Base-by-base conservation (phyloP, 306 rosid species). In the Lotus japonicus region DNA sequence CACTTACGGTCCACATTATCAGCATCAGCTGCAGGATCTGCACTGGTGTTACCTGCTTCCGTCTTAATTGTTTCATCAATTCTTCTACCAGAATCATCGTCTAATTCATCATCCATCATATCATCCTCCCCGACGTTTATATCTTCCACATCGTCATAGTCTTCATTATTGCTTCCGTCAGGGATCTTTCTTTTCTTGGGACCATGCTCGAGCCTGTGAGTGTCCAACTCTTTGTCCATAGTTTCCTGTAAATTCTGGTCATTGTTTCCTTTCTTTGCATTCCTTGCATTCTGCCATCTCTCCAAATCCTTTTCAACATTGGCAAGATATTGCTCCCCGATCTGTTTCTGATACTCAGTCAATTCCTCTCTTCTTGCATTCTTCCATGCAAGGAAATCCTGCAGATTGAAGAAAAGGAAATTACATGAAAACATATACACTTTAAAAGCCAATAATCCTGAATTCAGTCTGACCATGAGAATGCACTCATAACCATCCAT, bases 131-230 rank as follows among this genome's bases (percentile, higher is more conserved):
- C 95, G 0, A 78, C 87, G 36, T 86, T 94, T 75, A 90, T 88
- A 66, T 92, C 99, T 83, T 90, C 99, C 64, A 86, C 96, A 28
- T 90, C 97, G 42, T 90, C 97, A 12, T 92, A 95, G 7, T 88
- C 97, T 74, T 90, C 97, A 4, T 85, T 85, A 80, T 84, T 83
- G 84, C 72, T 83, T 54, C 90, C 95, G 4, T 71, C 95, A 0
- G 96, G 95, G 74, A 94, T 88, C 78, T 79, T 90, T 65, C 96
- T 84, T 75, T 84, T 95, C 87, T 94, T 94, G 39, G 99, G 99
- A 72, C 99, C 99, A 64, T 94, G 97, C 89, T 94, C 99, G 15
- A 94, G 95, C 86, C 99, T 86, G 66, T 94, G 99, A 17, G 89
- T 90, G 66, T 94, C 99, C 77, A 94, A 68, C 72, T 94, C 99